Conservation (phyloP, 1,284 basidiomycete species). For the Tetrapyrgos nigripes region DNA sequence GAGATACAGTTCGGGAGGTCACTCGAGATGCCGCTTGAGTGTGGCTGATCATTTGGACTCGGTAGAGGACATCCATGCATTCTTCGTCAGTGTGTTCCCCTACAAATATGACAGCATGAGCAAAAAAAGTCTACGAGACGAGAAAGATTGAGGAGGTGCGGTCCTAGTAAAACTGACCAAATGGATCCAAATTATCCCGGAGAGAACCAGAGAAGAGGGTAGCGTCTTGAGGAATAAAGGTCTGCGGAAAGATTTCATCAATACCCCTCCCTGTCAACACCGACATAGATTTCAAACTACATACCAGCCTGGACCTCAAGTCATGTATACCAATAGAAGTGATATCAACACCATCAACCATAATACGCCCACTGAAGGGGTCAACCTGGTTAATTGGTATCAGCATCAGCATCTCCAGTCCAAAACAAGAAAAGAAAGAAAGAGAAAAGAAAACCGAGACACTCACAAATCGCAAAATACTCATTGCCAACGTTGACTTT, state of each 20-base stretch:
- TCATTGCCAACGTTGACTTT: constrained; percentile 88
- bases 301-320: constrained; percentile 74
- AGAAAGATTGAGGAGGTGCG: too few species aligned
- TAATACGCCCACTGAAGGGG: constrained; percentile 78
- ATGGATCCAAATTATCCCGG: constrained; percentile 29
- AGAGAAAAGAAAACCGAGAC: not conserved
- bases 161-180: constrained; percentile 22
- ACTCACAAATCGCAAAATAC: constrained; percentile 83
- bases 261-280: not conserved
- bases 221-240: constrained; percentile 73
- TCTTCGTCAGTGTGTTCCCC: constrained; percentile 84
- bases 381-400: too few species aligned
- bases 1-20: constrained; percentile 48
- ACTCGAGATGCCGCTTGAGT: constrained; percentile 50
- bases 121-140: not conserved
- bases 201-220: constrained; percentile 22
- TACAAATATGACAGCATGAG: constrained; percentile 25
- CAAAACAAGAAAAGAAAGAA: too few species aligned
- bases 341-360: constrained; percentile 91
- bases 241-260: constrained; percentile 46
- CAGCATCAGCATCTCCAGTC: too few species aligned
- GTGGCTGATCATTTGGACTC: constrained; percentile 68
- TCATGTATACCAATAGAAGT: constrained; percentile 88
- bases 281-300: constrained; percentile 21
- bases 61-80: constrained; percentile 69